A percentile compares a stretch with the other conserved stretches of the same genome.
These are phyloP conservation scores for Penicillium sp. DNA, from an alignment of 2,329 filamentous ascomycete species.

Conservation along the genomic window DNA sequence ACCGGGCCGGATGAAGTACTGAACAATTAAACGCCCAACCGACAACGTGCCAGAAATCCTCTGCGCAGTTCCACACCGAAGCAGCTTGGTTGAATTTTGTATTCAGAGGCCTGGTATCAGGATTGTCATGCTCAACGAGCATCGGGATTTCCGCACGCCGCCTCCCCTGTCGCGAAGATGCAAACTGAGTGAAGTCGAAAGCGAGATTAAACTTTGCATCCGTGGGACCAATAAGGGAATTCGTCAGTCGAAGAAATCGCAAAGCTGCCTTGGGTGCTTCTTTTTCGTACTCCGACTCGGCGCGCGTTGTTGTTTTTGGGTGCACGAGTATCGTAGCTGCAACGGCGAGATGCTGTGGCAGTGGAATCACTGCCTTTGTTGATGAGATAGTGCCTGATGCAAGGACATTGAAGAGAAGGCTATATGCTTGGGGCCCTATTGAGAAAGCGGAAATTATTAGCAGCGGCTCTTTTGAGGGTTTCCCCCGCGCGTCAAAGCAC, in stretches of 20 bases:
- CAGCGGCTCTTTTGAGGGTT: neutral
- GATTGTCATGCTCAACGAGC: conserved; percentile 26
- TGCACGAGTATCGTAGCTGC: conserved; percentile 81
- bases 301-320: conserved; percentile 72
- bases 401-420: conserved; percentile 55
- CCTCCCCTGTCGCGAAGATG: conserved; percentile 32
- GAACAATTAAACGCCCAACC: conserved; percentile 96
- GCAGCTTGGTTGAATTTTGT: conserved; percentile 61
- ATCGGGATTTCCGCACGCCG: conserved; percentile 20
- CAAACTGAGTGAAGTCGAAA: conserved; percentile 61
- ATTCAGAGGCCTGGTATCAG: conserved; percentile 54
- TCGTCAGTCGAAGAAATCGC: conserved; percentile 66
- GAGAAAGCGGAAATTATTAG: conserved; percentile 6
- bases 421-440: conserved; percentile 57
- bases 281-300: conserved; percentile 58
- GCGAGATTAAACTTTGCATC: conserved; percentile 67
- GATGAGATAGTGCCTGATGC: conserved; percentile 34
- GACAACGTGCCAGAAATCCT: conserved; percentile 83
- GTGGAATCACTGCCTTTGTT: conserved; percentile 61
- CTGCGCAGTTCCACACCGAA: conserved; percentile 70
- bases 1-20: conserved; percentile 66
- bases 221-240: conserved; percentile 65
- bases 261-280: conserved; percentile 66
- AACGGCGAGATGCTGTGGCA: conserved; percentile 70
- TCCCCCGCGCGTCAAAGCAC: neutral